phyloP scores from a whole-genome alignment of 2,329 filamentous ascomycete genomes.

The Arthrinium phaeospermum region DNA sequence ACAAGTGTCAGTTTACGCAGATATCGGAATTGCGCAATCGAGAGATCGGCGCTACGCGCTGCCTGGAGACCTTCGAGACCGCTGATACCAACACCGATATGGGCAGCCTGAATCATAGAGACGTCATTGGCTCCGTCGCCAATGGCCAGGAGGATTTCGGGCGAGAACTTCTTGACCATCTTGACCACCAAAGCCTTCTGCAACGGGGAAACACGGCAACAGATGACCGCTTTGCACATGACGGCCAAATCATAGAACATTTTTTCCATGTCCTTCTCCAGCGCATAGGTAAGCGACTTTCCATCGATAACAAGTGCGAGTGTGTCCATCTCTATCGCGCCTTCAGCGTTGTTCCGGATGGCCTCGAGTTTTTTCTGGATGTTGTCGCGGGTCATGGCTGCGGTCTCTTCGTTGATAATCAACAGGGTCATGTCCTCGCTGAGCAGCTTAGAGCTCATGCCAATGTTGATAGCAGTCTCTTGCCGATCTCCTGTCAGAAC shows the following conservation, averaged over 20 bases:
- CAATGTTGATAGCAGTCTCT: conserved; percentile 99
- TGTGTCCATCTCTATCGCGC: conserved; percentile 80
- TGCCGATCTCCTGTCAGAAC: conserved; percentile 96
- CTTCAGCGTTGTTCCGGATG: conserved; percentile 80
- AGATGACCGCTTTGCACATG: conserved; percentile 98
- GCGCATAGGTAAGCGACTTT: conserved; percentile 89
- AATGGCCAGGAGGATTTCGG: conserved; percentile 93
- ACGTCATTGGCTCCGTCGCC: conserved; percentile 98
- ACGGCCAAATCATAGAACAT: conserved; percentile 91
- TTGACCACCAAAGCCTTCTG: conserved; percentile 98
- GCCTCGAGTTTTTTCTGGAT: conserved; percentile 92
- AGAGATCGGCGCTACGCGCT: conserved; percentile 91
- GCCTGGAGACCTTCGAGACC: conserved; percentile 97
- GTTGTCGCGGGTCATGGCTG: conserved; percentile 82
- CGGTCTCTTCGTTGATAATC: conserved; percentile 90
- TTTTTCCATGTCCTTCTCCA: conserved; percentile 94
- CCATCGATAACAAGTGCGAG: conserved; percentile 95
- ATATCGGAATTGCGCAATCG: conserved; percentile 94
- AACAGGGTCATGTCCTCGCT: conserved; percentile 98
- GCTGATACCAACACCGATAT: conserved; percentile 97
- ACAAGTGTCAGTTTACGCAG: conserved; percentile 92
- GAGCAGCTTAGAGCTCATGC: conserved; percentile 98
- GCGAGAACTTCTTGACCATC: conserved; percentile 89
- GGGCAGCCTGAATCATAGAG: conserved; percentile 99
- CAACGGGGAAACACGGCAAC: conserved; percentile 93